Evolutionary conservation across 768 basidiomycete species (phyloP).

Genomic region (Leccinum arenicola): DNA sequence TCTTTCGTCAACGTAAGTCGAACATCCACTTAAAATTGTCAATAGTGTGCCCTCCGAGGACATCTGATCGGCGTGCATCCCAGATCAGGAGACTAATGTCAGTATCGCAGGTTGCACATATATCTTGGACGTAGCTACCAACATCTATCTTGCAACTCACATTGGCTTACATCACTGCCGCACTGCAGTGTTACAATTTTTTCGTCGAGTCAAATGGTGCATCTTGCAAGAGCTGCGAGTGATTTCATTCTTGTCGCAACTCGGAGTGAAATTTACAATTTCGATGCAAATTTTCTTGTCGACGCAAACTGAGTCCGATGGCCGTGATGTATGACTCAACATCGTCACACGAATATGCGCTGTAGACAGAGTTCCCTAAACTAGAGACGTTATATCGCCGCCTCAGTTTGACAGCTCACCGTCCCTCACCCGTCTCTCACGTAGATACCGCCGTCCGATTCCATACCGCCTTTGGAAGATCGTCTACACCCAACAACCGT

Average conservation of each 20-base stretch:
- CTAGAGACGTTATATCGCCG: background rate
- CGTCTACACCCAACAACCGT: slow-evolving; percentile 10
- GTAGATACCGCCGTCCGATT: slow-evolving; percentile 16
- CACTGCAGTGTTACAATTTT: background rate
- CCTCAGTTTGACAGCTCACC: background rate
- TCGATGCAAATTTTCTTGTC: background rate
- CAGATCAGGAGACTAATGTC: background rate
- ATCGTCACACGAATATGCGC: background rate
- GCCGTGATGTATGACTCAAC: background rate
- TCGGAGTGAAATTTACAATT: background rate
- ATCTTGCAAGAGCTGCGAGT: too few relatives aligned
- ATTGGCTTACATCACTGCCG: too few relatives aligned
- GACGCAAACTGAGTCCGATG: background rate
- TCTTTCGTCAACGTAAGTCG: background rate
- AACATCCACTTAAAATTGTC: background rate
- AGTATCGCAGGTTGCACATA: background rate
- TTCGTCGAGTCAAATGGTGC: background rate
- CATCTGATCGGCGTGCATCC: background rate
- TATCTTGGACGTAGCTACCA: background rate
- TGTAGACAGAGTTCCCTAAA: background rate
- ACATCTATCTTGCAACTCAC: too few relatives aligned
- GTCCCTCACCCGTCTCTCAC: background rate
- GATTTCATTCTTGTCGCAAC: too few relatives aligned
- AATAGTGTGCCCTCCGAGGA: background rate
- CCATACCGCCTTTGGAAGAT: slow-evolving; percentile 20